Evolutionary conservation across 805 yeast genomes (phyloP).

Genomic region (Starmera quercuum): DNA sequence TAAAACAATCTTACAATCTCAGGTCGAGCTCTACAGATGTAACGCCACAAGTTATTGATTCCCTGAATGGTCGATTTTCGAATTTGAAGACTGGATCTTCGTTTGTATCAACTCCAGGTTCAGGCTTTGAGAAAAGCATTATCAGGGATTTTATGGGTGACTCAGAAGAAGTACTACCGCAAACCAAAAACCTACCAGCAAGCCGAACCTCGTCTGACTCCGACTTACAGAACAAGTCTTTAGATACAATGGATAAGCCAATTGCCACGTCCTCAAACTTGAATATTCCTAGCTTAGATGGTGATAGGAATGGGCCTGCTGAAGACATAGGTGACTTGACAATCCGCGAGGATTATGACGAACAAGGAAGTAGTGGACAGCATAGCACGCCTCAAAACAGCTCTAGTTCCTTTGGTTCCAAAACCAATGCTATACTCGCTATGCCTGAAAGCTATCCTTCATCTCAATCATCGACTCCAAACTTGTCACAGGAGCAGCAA

Average conservation of each 20-base stretch:
- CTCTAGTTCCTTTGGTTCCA: constrained; percentile 5
- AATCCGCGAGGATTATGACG: constrained; percentile 7
- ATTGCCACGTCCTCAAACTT: constrained; percentile 21
- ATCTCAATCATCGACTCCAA: constrained; percentile 9
- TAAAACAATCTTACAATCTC: neutral
- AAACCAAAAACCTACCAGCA: neutral
- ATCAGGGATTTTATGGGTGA: constrained; percentile 17
- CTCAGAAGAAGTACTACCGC: constrained; percentile 11
- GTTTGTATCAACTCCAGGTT: constrained; percentile 7
- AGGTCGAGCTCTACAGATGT: neutral
- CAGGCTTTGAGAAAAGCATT: constrained; percentile 18
- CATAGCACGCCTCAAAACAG: neutral
- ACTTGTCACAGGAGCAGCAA: neutral
- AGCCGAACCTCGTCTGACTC: neutral
- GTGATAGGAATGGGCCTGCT: constrained; percentile 12
- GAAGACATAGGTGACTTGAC: constrained; percentile 19
- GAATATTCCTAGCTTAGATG: constrained; percentile 15
- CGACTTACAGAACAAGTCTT: constrained; percentile 1
- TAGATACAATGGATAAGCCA: constrained; percentile 15
- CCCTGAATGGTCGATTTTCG: constrained; percentile 1
- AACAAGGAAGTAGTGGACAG: neutral
- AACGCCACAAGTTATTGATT: neutral
- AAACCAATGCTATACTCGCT: constrained; percentile 1
- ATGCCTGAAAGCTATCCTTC: constrained; percentile 4
- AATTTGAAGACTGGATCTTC: constrained; percentile 8